These are phyloP conservation scores for Amauroascus verrucosus DNA, from an alignment of 2,329 filamentous ascomycete species.

Conservation along the genomic window DNA sequence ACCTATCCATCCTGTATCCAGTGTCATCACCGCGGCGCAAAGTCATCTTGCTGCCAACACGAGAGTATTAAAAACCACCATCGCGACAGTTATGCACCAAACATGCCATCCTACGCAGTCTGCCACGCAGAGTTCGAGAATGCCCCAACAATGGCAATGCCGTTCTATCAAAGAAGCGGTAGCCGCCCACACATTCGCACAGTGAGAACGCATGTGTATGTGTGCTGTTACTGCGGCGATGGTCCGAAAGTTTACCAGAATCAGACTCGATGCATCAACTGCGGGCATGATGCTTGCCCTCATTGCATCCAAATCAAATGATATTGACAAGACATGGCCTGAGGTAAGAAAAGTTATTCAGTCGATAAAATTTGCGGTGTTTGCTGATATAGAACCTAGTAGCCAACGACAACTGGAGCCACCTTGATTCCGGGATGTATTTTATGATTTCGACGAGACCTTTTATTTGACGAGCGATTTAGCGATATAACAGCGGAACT, in stretches of 20 bases:
- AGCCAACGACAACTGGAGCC: neutral
- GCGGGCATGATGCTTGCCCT: constrained; percentile 26
- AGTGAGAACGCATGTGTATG: constrained; percentile 24
- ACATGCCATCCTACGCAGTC: neutral
- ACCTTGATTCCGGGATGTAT: neutral
- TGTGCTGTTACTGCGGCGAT: constrained; percentile 32
- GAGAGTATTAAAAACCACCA: constrained; percentile 17
- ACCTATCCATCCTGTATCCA: constrained; percentile 23
- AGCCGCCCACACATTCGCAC: neutral
- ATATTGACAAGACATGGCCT: neutral
- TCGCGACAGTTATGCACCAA: neutral
- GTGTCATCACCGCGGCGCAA: constrained; percentile 19
- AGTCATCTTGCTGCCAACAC: constrained; percentile 17
- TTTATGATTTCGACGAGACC: neutral
- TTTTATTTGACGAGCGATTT: constrained; percentile 6
- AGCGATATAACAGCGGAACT: constrained; percentile 1
- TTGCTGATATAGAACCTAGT: neutral
- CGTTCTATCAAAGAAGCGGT: neutral
- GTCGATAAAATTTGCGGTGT: neutral
- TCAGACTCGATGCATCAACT: constrained; percentile 27
- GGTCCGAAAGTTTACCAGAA: constrained; percentile 31
- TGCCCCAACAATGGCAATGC: neutral
- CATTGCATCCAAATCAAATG: constrained; percentile 25
- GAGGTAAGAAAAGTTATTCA: neutral
- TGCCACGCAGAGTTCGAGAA: neutral